Conservation (phyloP, 164 flowering plant species). For the Echeveria elegans region DNA sequence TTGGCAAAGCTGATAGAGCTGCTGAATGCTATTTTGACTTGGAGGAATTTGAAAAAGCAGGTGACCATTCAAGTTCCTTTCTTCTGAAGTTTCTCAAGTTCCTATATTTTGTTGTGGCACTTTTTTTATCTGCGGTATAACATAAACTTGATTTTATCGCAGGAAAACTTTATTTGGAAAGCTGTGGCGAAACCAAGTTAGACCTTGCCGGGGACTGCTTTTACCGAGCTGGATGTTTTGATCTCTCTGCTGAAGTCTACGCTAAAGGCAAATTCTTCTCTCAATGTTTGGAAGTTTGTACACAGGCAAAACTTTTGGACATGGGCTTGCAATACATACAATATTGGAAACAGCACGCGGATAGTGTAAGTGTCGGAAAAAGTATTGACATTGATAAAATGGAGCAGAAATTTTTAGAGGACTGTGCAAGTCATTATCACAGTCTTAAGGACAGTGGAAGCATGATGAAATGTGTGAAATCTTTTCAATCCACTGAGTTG, state of each 20-base stretch:
- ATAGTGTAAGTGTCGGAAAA: constrained; percentile 4
- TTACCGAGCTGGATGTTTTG: constrained; percentile 25
- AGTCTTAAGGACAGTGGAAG: constrained; percentile 19
- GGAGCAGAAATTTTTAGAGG: constrained; percentile 36
- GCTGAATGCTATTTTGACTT: constrained; percentile 53
- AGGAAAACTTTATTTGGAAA: constrained; percentile 35
- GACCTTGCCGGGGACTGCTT: constrained; percentile 52
- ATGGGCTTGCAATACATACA: constrained; percentile 36
- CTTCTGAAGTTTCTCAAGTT: not conserved
- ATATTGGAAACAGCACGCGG: constrained; percentile 32
- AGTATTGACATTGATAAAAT: constrained; percentile 19
- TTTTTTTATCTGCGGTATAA: not conserved
- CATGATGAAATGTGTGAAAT: constrained; percentile 43
- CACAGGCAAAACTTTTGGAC: constrained; percentile 34
- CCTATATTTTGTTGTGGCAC: not conserved
- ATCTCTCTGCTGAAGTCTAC: constrained; percentile 43
- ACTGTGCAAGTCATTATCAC: constrained; percentile 36
- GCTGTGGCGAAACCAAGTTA: constrained; percentile 32
- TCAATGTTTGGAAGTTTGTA: constrained; percentile 36
- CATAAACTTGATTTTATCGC: not conserved
- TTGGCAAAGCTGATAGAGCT: constrained; percentile 48
- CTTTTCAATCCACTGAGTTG: constrained; percentile 25
- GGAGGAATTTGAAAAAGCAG: constrained; percentile 51
- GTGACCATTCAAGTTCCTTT: constrained; percentile 14
- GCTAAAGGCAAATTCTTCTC: constrained; percentile 28